These are phyloP conservation scores for Cyphellophora europaea DNA, from an alignment of 2,329 filamentous ascomycete species.

Conservation along the genomic window DNA sequence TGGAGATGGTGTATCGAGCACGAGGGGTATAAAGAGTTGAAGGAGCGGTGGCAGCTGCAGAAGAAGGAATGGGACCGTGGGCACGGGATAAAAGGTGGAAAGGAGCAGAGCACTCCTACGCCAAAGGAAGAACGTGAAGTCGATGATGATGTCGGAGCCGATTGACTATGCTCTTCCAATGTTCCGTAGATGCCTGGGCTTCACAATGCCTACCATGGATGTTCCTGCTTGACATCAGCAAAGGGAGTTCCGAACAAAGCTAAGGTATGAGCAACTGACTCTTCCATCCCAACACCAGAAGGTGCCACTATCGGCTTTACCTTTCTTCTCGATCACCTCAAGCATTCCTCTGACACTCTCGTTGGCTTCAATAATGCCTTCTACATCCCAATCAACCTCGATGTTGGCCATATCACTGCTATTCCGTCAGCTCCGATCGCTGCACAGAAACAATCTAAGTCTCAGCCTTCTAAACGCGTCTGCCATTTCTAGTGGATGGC, in stretches of 20 bases:
- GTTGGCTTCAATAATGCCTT: slow-evolving; percentile 41
- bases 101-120: neutral
- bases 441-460: slow-evolving; percentile 5
- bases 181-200: too few species aligned
- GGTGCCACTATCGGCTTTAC: slow-evolving; percentile 40
- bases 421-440: too few species aligned
- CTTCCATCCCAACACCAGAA: slow-evolving; percentile 49
- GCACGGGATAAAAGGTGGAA: neutral
- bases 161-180: too few species aligned
- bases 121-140: too few species aligned
- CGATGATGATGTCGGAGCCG: too few species aligned
- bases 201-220: neutral
- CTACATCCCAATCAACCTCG: slow-evolving; percentile 41
- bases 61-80: neutral
- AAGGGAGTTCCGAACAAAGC: neutral
- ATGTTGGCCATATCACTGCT: slow-evolving; percentile 47
- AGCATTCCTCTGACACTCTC: slow-evolving; percentile 44
- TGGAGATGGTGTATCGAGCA: slow-evolving; percentile 26
- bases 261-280: slow-evolving; percentile 27
- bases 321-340: slow-evolving; percentile 40
- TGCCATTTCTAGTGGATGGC: neutral
- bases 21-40: slow-evolving; percentile 13
- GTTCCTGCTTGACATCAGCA: neutral
- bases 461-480: neutral
- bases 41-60: slow-evolving; percentile 3